Conservation (phyloP, 129 eudicot species). For the Lactuca sativa region DNA sequence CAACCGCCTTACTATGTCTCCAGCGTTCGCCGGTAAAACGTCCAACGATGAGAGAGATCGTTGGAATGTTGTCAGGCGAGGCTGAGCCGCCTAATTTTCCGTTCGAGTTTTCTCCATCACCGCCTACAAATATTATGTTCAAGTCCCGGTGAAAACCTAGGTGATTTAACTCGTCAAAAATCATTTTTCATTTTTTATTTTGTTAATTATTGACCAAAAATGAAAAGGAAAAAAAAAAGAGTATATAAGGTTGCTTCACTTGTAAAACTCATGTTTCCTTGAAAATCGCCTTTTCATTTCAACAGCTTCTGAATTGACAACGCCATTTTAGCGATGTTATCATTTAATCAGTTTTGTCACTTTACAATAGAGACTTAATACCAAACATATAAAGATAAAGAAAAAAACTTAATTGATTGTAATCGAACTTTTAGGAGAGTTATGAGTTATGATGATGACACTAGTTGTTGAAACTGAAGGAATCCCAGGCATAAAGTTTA, state of each 20-base stretch:
- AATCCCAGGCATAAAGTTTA: constrained; percentile 66
- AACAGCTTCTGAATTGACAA: neutral
- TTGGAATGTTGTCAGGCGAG: constrained; percentile 81
- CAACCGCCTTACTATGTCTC: no score
- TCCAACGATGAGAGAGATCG: no score
- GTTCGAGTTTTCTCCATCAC: constrained; percentile 94
- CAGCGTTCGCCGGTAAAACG: no score
- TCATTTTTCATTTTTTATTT: constrained; percentile 12
- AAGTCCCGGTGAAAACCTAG: constrained; percentile 74
- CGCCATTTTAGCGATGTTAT: neutral
- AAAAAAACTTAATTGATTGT: neutral
- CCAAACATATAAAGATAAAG: neutral
- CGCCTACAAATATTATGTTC: constrained; percentile 79
- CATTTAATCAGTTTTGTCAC: neutral
- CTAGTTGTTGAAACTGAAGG: constrained; percentile 59
- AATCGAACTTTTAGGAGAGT: constrained; percentile 30
- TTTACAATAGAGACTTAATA: neutral
- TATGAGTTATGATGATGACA: constrained; percentile 45
- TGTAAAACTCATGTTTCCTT: constrained; percentile 27
- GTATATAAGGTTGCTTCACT: constrained; percentile 37
- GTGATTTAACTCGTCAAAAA: constrained; percentile 49
- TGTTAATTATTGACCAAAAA: constrained; percentile 28
- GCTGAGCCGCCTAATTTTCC: constrained; percentile 90
- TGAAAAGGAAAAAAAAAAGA: constrained; percentile 28
- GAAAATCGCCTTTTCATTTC: constrained; percentile 19